Percentiles rank a stretch among this genome's conserved stretches.
These are phyloP conservation scores for Phytophthora multivora DNA, from an alignment of 352 stramenopile genomes.

Conservation along the genomic window DNA sequence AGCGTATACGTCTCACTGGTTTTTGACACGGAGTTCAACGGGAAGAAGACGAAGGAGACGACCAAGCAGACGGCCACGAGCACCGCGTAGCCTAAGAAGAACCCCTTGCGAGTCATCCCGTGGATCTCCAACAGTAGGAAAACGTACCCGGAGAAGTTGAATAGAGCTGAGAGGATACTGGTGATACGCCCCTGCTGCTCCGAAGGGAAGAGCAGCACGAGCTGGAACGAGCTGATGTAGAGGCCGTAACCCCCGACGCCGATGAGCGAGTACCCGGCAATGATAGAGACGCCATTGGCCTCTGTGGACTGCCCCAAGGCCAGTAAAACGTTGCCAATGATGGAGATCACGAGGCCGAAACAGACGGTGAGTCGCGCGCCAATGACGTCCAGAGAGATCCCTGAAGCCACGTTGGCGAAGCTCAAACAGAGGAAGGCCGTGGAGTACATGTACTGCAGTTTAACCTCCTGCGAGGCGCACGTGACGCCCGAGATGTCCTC, in stretches of 20 bases:
- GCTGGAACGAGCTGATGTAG: slow-evolving; percentile 49
- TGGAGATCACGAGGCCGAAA: slow-evolving; percentile 44
- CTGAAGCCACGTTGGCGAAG: slow-evolving; percentile 51
- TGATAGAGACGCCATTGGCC: slow-evolving; percentile 42
- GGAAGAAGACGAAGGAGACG: slow-evolving; percentile 34
- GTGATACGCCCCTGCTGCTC: slow-evolving; percentile 42
- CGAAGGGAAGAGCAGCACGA: slow-evolving; percentile 39
- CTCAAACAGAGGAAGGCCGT: slow-evolving; percentile 54
- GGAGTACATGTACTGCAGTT: slow-evolving; percentile 60
- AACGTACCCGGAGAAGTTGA: slow-evolving; percentile 59
- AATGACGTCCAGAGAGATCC: slow-evolving; percentile 49
- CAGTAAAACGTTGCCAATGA: slow-evolving; percentile 52
- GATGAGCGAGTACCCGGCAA: slow-evolving; percentile 47
- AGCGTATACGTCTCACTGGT: slow-evolving; percentile 30
- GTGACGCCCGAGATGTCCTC: slow-evolving; percentile 30
- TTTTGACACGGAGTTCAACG: slow-evolving; percentile 27
- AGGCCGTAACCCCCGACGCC: slow-evolving; percentile 47
- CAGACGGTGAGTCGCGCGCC: slow-evolving; percentile 41
- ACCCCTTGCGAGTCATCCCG: not conserved
- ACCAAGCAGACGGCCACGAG: slow-evolving; percentile 22
- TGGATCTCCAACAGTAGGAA: slow-evolving; percentile 13
- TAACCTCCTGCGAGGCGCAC: slow-evolving; percentile 49
- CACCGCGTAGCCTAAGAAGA: slow-evolving; percentile 46
- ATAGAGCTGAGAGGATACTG: slow-evolving; percentile 50
- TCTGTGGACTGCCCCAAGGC: slow-evolving; percentile 41